Percentiles rank a stretch among this genome's conserved stretches.
These are phyloP conservation scores for Neurospora hispaniola DNA, from an alignment of 495 filamentous ascomycete species.

Conservation along the genomic window DNA sequence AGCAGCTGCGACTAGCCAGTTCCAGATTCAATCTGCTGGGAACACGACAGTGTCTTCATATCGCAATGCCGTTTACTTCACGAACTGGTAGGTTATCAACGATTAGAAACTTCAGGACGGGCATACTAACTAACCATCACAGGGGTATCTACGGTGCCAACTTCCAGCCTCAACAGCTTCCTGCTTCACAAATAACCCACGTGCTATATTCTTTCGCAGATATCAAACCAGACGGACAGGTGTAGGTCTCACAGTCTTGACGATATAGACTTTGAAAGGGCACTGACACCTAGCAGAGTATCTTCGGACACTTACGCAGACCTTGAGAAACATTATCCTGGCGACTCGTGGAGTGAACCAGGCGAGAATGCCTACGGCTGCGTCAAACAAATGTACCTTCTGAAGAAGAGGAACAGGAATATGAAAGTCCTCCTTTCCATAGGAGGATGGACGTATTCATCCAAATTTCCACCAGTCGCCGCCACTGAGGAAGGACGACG, in stretches of 20 bases:
- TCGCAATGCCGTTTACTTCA: conserved; percentile 35
- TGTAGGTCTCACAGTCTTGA: conserved; percentile 38
- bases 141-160: conserved; percentile 72
- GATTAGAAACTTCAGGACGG: not conserved
- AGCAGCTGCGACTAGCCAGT: not conserved
- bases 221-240: conserved; percentile 67
- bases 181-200: conserved; percentile 69
- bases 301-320: conserved; percentile 49
- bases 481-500: conserved; percentile 44
- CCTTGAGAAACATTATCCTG: conserved; percentile 62
- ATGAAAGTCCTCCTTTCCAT: conserved; percentile 78
- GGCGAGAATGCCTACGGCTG: conserved; percentile 66
- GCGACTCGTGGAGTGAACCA: conserved; percentile 58
- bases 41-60: conserved; percentile 4
- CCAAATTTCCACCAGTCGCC: conserved; percentile 62
- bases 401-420: conserved; percentile 73
- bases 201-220: conserved; percentile 85
- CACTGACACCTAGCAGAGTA: conserved; percentile 19
- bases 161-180: conserved; percentile 67
- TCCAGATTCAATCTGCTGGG: not conserved
- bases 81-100: conserved; percentile 29
- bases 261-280: not conserved
- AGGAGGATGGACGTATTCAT: conserved; percentile 81
- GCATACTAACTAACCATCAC: not conserved
- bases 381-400: conserved; percentile 73